Percentiles rank a stretch among this genome's conserved stretches.
Evolutionary conservation across 208 protist genomes (phyloP).

Genomic region (Crithidia expoeki): DNA sequence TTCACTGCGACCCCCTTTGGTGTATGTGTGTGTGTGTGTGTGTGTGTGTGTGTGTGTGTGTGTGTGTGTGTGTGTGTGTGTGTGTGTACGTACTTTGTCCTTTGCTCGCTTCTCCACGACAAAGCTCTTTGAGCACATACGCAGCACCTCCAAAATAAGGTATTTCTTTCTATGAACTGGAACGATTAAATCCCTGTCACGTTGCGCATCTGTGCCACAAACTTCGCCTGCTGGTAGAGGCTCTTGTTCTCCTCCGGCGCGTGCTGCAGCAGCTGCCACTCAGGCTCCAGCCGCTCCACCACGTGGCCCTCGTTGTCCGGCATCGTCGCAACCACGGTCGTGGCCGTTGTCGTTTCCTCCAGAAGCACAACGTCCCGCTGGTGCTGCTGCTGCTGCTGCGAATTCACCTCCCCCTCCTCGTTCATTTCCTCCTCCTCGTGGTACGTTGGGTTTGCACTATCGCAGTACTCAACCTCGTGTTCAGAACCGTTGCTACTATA

Average conservation of each 20-base stretch:
- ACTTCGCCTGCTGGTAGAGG: constrained; percentile 38
- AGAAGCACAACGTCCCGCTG: neutral
- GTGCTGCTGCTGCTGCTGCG: neutral
- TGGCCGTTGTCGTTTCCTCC: neutral
- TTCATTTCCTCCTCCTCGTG: neutral
- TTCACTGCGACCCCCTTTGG: no score
- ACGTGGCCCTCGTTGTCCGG: constrained; percentile 9
- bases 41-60: neutral
- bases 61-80: neutral
- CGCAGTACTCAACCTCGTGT: neutral
- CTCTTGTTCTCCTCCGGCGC: constrained; percentile 24
- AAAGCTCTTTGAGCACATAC: neutral
- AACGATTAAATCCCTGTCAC: constrained; percentile 28
- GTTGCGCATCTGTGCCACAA: constrained; percentile 41
- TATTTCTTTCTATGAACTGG: no score
- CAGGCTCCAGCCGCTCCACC: constrained; percentile 26
- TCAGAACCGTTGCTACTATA: neutral
- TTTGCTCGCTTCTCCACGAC: no score
- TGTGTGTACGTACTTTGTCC: no score
- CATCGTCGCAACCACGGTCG: constrained; percentile 8
- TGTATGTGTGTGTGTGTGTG: neutral
- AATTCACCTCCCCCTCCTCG: neutral
- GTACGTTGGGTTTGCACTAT: neutral
- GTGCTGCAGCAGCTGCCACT: constrained; percentile 31
- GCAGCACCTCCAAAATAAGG: neutral